These are phyloP conservation scores for Thalassiosira delicatula DNA, from an alignment of 352 stramenopile species.

Conservation along the genomic window DNA sequence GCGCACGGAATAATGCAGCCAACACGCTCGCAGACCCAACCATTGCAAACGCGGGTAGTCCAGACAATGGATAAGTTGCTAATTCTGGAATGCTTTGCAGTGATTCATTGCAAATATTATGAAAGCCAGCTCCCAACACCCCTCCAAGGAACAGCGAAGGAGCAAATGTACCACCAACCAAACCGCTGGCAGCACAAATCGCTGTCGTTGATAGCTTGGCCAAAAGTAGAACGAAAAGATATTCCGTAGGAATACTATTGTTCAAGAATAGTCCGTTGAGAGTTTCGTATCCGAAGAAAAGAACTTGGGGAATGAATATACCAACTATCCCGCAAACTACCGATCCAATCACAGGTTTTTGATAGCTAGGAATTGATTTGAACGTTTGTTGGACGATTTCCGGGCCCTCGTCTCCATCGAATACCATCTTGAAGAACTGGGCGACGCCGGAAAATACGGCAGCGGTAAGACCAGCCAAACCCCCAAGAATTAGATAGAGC, in stretches of 20 bases:
- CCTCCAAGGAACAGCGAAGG: too few relatives aligned
- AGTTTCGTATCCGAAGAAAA: too few relatives aligned
- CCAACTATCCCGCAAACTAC: slow-evolving; percentile 78
- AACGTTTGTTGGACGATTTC: slow-evolving; percentile 63
- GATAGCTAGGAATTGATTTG: slow-evolving; percentile 63
- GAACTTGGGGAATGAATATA: slow-evolving; percentile 80
- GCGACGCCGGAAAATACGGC: slow-evolving; percentile 78
- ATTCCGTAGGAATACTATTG: too few relatives aligned
- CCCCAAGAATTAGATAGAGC: slow-evolving; percentile 84
- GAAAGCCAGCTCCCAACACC: too few relatives aligned
- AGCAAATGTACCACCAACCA: too few relatives aligned
- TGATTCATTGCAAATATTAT: too few relatives aligned
- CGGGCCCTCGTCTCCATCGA: slow-evolving; percentile 69
- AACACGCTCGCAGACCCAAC: slow-evolving; percentile 85
- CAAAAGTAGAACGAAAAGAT: too few relatives aligned
- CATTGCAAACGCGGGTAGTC: slow-evolving; percentile 87
- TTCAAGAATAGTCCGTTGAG: too few relatives aligned
- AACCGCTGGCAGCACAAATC: too few relatives aligned
- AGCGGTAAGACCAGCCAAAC: slow-evolving; percentile 80
- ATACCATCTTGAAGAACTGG: slow-evolving; percentile 67
- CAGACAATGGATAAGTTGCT: too few relatives aligned
- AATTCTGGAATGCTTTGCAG: too few relatives aligned
- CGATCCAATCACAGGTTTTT: slow-evolving; percentile 81
- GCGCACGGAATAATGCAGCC: slow-evolving; percentile 83
- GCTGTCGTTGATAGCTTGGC: too few relatives aligned